These are phyloP conservation scores for Plasmopara viticola DNA, from an alignment of 352 stramenopile genomes.

Conservation along the genomic window DNA sequence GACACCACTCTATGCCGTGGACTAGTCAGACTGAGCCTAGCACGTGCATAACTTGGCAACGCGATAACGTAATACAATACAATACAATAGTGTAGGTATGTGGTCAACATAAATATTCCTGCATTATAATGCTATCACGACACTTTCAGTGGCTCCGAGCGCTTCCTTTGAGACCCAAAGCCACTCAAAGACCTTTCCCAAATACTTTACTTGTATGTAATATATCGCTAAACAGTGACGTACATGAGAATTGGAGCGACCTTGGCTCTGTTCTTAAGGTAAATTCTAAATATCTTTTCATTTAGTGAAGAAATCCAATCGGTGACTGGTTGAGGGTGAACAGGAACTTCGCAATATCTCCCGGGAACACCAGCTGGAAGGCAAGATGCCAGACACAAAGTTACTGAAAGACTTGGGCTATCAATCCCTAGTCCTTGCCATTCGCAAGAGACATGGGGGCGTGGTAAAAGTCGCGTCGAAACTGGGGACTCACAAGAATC, in stretches of 20 bases:
- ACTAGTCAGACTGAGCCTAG: too few relatives aligned
- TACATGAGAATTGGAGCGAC: slow-evolving; percentile 42
- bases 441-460: slow-evolving; percentile 80
- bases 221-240: slow-evolving; percentile 12
- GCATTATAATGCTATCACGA: slow-evolving; percentile 13
- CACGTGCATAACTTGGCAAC: too few relatives aligned
- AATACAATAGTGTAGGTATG: too few relatives aligned
- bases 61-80: too few relatives aligned
- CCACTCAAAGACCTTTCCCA: not conserved
- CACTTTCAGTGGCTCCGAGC: slow-evolving; percentile 13
- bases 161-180: slow-evolving; percentile 2
- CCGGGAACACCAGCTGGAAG: slow-evolving; percentile 33
- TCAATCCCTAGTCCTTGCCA: slow-evolving; percentile 51
- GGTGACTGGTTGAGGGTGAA: slow-evolving; percentile 2
- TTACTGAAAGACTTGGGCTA: slow-evolving; percentile 65
- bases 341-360: slow-evolving; percentile 64
- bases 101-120: slow-evolving; percentile 7
- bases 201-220: not conserved
- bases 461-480: slow-evolving; percentile 55
- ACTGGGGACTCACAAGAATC: slow-evolving; percentile 36
- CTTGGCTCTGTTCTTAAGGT: slow-evolving; percentile 65
- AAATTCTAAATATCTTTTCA: slow-evolving; percentile 6
- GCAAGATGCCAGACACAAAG: slow-evolving; percentile 57
- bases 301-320: too few relatives aligned
- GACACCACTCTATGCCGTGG: too few relatives aligned